Evolutionary conservation across 1,139 yeast species (phyloP).

Genomic region (Kodamaea plutei): DNA sequence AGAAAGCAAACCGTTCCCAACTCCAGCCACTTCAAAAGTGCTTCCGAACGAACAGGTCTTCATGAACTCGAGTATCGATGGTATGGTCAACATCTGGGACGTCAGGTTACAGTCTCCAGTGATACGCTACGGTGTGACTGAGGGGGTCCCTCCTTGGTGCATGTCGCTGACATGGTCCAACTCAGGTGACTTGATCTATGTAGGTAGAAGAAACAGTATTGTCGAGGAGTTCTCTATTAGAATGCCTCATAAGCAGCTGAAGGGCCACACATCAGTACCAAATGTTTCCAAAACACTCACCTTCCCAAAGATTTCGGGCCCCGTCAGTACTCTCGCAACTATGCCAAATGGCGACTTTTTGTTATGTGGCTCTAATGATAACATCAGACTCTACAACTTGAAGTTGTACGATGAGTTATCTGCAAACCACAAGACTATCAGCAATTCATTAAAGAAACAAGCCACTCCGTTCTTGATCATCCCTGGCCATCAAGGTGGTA

Average conservation of each 20-base stretch:
- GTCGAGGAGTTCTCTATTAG: constrained; percentile 82
- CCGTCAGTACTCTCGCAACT: constrained; percentile 76
- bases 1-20: constrained; percentile 7
- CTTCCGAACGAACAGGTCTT: constrained; percentile 56
- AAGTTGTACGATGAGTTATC: constrained; percentile 44
- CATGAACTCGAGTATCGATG: constrained; percentile 80
- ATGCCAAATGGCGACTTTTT: constrained; percentile 79
- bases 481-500: constrained; percentile 63
- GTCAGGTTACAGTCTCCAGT: constrained; percentile 51
- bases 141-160: constrained; percentile 90
- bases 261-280: constrained; percentile 27
- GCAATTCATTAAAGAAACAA: constrained; percentile 27
- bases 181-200: constrained; percentile 74
- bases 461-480: constrained; percentile 57
- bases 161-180: constrained; percentile 89
- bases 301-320: constrained; percentile 88
- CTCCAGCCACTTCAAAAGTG: constrained; percentile 8
- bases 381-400: constrained; percentile 79
- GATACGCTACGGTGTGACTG: constrained; percentile 52
- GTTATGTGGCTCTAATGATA: constrained; percentile 86
- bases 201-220: constrained; percentile 84
- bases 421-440: constrained; percentile 13
- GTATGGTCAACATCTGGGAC: constrained; percentile 83
- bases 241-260: constrained; percentile 42
- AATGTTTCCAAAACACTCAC: constrained; percentile 57